phyloP scores from a whole-genome alignment of 805 yeast species.

The Saturnispora ahearnii region DNA sequence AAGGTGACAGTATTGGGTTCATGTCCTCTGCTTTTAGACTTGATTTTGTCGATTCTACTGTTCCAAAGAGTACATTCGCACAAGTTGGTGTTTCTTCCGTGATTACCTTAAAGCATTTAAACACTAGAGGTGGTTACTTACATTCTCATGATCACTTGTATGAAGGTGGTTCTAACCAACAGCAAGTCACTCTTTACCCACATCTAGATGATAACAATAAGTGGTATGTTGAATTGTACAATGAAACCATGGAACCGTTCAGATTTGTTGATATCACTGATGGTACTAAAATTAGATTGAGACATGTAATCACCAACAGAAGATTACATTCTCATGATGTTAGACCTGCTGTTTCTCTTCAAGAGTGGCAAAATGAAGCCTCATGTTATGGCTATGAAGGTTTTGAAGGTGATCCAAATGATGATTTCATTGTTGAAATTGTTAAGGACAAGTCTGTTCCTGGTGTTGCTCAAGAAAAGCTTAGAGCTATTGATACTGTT shows the following conservation, averaged over 20 bases:
- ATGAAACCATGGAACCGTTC: constrained; percentile 46
- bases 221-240: constrained; percentile 63
- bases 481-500: constrained; percentile 59
- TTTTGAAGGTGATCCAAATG: constrained; percentile 76
- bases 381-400: constrained; percentile 70
- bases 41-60: constrained; percentile 46
- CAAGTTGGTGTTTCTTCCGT: constrained; percentile 67
- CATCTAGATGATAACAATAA: constrained; percentile 67
- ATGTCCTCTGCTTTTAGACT: constrained; percentile 67
- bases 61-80: constrained; percentile 51
- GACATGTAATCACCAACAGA: constrained; percentile 47
- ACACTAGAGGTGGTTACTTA: constrained; percentile 70
- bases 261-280: constrained; percentile 54
- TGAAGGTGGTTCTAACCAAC: constrained; percentile 77
- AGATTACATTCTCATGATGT: constrained; percentile 80
- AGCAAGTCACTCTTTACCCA: constrained; percentile 73
- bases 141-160: constrained; percentile 70
- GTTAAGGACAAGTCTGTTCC: constrained; percentile 43
- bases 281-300: constrained; percentile 63
- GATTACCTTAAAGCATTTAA: constrained; percentile 57
- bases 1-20: constrained; percentile 66
- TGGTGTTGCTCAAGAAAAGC: constrained; percentile 43
- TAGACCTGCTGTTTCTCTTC: constrained; percentile 65
- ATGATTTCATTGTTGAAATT: constrained; percentile 71
- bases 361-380: constrained; percentile 81